These are phyloP conservation scores for Agrostemma githago DNA, from an alignment of 148 eudicot species.

Conservation along the genomic window DNA sequence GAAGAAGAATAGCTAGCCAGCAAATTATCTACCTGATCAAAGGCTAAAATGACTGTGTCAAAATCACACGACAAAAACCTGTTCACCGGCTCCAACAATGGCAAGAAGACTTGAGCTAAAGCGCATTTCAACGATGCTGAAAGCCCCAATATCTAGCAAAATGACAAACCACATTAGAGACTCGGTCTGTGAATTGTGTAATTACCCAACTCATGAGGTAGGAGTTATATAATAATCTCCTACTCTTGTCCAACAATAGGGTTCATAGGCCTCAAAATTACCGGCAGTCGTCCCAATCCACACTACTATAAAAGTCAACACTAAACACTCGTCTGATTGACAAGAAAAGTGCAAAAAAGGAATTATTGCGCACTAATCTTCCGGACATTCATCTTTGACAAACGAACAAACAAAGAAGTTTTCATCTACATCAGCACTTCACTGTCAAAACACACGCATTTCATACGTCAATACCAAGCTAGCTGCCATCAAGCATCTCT, in stretches of 20 bases:
- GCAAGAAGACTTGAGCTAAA: slow-evolving; percentile 80
- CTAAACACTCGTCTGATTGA: neutral
- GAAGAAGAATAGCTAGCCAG: neutral
- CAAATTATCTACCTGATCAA: slow-evolving; percentile 14
- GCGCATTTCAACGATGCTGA: slow-evolving; percentile 84
- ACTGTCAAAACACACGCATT: neutral
- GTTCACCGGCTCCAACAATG: slow-evolving; percentile 99
- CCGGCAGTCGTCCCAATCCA: neutral
- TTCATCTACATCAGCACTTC: neutral
- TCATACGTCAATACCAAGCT: neutral
- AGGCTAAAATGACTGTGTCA: slow-evolving; percentile 12
- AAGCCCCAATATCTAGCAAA: slow-evolving; percentile 75
- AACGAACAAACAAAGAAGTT: neutral
- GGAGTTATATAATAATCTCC: neutral
- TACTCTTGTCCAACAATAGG: neutral
- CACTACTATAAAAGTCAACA: neutral
- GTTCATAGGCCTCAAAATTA: neutral
- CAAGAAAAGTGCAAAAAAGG: neutral
- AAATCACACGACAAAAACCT: slow-evolving; percentile 40
- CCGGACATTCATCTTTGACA: neutral
- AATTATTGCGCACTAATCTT: neutral
- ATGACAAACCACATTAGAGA: slow-evolving; percentile 8
- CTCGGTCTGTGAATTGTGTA: neutral
- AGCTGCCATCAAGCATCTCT: neutral
- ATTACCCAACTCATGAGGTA: neutral